These are phyloP conservation scores for Fusarium aywerte DNA, from an alignment of 2,329 filamentous ascomycete species.

Conservation along the genomic window DNA sequence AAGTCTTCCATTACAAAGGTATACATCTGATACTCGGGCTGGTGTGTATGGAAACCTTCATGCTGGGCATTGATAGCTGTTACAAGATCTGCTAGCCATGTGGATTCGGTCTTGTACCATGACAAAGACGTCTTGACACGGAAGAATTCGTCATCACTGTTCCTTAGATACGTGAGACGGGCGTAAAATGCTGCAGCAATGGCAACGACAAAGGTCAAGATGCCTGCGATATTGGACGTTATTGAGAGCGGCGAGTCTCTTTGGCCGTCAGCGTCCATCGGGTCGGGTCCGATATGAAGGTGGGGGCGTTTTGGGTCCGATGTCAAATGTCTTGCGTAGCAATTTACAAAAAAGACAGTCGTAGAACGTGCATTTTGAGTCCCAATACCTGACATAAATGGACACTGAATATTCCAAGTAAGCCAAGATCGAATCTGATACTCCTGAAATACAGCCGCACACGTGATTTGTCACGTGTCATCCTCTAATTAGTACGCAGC, in stretches of 20 bases:
- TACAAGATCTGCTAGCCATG: slow-evolving; percentile 58
- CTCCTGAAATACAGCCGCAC: background rate
- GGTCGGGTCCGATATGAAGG: background rate
- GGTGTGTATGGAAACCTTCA: slow-evolving; percentile 38
- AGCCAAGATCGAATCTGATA: background rate
- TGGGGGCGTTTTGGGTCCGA: background rate
- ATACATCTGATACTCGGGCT: slow-evolving; percentile 60
- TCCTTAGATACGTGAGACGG: slow-evolving; percentile 57
- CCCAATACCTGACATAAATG: too few relatives aligned
- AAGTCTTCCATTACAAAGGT: slow-evolving; percentile 60
- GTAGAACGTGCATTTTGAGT: background rate
- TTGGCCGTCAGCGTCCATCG: slow-evolving; percentile 44
- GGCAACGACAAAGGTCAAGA: slow-evolving; percentile 61
- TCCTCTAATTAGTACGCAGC: too few relatives aligned
- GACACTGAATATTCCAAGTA: background rate
- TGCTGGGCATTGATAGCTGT: slow-evolving; percentile 46
- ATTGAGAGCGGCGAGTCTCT: slow-evolving; percentile 59
- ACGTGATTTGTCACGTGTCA: slow-evolving; percentile 18
- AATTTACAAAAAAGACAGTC: background rate
- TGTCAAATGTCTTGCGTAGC: background rate
- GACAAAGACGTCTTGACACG: slow-evolving; percentile 58
- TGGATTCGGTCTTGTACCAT: slow-evolving; percentile 62
- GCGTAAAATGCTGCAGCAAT: slow-evolving; percentile 57
- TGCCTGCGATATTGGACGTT: slow-evolving; percentile 56
- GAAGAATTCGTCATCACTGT: slow-evolving; percentile 60